Conservation (phyloP, 257 asterid genomes). For the Fraxinus pennsylvanica region DNA sequence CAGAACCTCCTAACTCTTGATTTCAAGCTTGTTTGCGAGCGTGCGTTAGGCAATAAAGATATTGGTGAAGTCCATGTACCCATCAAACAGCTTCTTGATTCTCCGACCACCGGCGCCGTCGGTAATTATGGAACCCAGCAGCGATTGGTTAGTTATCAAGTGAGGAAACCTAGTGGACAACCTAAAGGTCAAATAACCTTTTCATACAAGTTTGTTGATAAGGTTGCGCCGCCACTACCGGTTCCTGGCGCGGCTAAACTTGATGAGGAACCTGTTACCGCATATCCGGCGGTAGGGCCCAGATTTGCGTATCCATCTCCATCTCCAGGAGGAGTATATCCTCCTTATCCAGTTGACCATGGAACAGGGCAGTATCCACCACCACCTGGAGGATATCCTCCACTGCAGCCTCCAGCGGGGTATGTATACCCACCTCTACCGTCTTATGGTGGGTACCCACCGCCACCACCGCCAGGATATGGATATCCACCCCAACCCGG, state of each 20-base stretch:
- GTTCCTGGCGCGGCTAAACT: not conserved
- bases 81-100: slow-evolving; percentile 39
- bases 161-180: slow-evolving; percentile 46
- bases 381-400: not conserved
- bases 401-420: not conserved
- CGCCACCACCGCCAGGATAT: slow-evolving; percentile 18
- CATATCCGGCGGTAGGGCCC: slow-evolving; percentile 39
- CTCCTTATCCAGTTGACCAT: not conserved
- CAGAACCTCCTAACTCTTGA: slow-evolving; percentile 37
- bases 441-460: not conserved
- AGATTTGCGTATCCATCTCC: slow-evolving; percentile 29
- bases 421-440: slow-evolving; percentile 25
- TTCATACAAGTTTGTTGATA: slow-evolving; percentile 38
- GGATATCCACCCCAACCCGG: slow-evolving; percentile 36
- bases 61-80: slow-evolving; percentile 47
- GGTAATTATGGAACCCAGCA: slow-evolving; percentile 26
- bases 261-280: slow-evolving; percentile 29
- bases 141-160: slow-evolving; percentile 41
- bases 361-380: not conserved
- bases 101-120: slow-evolving; percentile 12
- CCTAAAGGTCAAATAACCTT: slow-evolving; percentile 45
- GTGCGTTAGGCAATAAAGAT: slow-evolving; percentile 47
- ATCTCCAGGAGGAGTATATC: not conserved
- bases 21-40: slow-evolving; percentile 35
- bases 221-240: slow-evolving; percentile 15